Evolutionary conservation across 306 rosid species (phyloP).

Genomic region (Castanea mollissima): DNA sequence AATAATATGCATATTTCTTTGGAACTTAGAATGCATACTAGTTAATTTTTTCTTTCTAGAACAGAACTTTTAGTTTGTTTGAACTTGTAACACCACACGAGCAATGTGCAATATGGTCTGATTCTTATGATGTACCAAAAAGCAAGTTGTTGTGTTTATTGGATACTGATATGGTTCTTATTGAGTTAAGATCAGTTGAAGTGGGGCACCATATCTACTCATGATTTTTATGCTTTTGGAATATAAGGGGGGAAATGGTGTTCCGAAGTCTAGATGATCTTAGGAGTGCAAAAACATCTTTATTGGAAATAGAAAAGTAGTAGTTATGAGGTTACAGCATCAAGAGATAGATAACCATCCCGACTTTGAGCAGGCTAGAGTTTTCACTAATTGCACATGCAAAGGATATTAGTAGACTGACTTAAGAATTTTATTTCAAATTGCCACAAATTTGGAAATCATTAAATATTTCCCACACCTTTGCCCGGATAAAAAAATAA

Average conservation of each 20-base stretch:
- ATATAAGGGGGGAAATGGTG: neutral
- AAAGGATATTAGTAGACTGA: no score
- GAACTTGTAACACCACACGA: no score
- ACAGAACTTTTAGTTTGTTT: neutral
- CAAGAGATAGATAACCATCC: neutral
- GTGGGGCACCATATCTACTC: neutral
- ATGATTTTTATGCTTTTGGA: neutral
- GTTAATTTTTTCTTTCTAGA: neutral
- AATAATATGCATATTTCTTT: neutral
- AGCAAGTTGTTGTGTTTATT: neutral
- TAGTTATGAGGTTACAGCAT: neutral
- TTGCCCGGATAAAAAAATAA: no score
- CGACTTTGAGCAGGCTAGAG: no score
- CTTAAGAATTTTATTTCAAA: no score
- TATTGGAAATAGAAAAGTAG: neutral
- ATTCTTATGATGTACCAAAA: neutral
- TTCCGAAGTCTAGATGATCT: neutral
- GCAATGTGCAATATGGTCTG: neutral
- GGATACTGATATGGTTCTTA: neutral
- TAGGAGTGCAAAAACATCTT: neutral
- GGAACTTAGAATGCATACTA: neutral
- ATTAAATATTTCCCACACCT: no score
- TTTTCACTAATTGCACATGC: no score
- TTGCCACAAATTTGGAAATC: no score
- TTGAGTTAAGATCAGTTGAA: neutral